Conservation (phyloP, 768 basidiomycete species). For the Stropharia rugosoannulata region DNA sequence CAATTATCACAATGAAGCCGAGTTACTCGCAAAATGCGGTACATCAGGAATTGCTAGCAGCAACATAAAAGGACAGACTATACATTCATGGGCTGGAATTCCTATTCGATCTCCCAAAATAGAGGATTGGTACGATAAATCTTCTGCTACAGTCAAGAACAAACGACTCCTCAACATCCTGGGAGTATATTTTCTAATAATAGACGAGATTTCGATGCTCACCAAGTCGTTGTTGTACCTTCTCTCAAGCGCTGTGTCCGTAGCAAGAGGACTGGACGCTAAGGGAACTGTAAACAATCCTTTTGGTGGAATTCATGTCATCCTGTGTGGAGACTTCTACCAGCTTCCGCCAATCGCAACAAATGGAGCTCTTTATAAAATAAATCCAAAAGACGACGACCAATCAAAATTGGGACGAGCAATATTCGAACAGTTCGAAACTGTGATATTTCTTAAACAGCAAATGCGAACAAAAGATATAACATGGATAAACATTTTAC, state of each 20-base stretch:
- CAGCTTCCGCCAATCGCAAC: slow-evolving; percentile 40
- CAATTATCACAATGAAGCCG: not conserved
- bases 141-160: not conserved
- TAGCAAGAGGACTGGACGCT: slow-evolving; percentile 4
- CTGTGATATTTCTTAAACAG: slow-evolving; percentile 34
- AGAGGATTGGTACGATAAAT: slow-evolving; percentile 1
- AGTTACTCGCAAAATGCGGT: slow-evolving; percentile 31
- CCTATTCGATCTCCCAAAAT: not conserved
- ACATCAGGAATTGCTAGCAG: slow-evolving; percentile 39
- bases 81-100: slow-evolving; percentile 30
- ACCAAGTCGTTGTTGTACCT: slow-evolving; percentile 21
- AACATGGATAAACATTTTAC: slow-evolving; percentile 28
- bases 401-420: slow-evolving; percentile 13
- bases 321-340: slow-evolving; percentile 40
- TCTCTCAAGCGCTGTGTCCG: slow-evolving; percentile 18
- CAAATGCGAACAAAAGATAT: slow-evolving; percentile 32
- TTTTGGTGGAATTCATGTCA: slow-evolving; percentile 38
- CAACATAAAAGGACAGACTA: slow-evolving; percentile 33
- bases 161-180: slow-evolving; percentile 15
- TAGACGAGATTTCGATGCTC: slow-evolving; percentile 43
- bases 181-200: slow-evolving; percentile 24
- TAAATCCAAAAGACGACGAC: not conserved
- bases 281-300: slow-evolving; percentile 6
- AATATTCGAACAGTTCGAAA: slow-evolving; percentile 28
- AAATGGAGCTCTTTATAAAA: slow-evolving; percentile 19